Evolutionary conservation across 108 stramenopile species (phyloP).

Genomic region (Skeletonema costatum): DNA sequence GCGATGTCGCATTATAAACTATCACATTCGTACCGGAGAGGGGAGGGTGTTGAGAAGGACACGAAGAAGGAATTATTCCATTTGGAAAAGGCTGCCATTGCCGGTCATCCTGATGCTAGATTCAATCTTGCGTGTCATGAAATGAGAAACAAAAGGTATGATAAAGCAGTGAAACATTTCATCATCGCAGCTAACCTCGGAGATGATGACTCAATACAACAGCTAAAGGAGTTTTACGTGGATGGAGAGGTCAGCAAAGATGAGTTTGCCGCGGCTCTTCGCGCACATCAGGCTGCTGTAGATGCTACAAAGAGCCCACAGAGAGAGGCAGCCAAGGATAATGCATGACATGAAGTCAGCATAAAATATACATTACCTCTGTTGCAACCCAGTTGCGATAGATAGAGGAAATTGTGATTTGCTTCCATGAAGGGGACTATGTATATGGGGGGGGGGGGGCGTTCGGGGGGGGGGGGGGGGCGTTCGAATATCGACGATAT

Average conservation of each 20-base stretch:
- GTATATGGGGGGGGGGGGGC: too few species aligned
- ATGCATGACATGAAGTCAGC: too few species aligned
- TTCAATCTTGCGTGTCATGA: not conserved
- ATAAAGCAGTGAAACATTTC: not conserved
- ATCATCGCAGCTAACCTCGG: constrained; percentile 3
- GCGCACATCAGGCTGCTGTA: not conserved
- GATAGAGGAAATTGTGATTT: too few species aligned
- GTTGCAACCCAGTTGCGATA: too few species aligned
- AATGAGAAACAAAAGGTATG: not conserved
- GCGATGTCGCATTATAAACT: not conserved
- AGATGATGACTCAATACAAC: not conserved
- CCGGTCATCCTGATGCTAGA: not conserved
- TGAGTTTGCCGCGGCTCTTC: not conserved
- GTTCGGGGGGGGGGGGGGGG: too few species aligned
- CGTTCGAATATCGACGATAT: too few species aligned
- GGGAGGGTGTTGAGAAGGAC: not conserved
- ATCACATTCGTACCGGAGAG: not conserved
- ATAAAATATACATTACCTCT: too few species aligned
- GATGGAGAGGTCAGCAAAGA: not conserved
- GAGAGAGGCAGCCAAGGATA: too few species aligned
- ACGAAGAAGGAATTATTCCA: not conserved
- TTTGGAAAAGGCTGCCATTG: constrained; percentile 1
- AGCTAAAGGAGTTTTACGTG: not conserved
- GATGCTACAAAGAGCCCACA: not conserved
- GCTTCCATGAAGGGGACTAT: too few species aligned